Evolutionary conservation across 805 yeast species (phyloP), one percentile per base, ranked within the genome.

Genomic region (Brettanomyces anomalus): DNA sequence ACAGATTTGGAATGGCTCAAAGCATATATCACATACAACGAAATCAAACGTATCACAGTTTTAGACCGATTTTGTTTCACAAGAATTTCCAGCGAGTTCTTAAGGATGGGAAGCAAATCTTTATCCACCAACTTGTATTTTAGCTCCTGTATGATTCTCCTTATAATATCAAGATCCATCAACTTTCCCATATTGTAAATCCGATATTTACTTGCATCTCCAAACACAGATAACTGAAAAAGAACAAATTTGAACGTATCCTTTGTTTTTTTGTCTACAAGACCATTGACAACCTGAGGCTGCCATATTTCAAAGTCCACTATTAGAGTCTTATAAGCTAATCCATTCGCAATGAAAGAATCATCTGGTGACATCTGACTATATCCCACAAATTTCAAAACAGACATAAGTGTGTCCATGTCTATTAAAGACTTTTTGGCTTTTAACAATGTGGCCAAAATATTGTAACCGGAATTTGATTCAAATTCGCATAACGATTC

Each of bases 291-390:
- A 2, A 20, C 19, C 14, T 19, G 20, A 10, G 61, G 61, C 43
- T 67, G 66, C 76, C 85, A 81, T 17, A 76, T 63, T 43, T 77
- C 82, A 47, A 82, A 70, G 47, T 85, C 88, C 16, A 79, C 67
- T 33, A 84, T 67, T 36, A 86, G 56, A 1, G 67, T 60, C 31
- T 75, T 68, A 53, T 81, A 87, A 0, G 81, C 82, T 2, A 61
- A 46, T 0, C 73, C 67, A 49, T 83, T 79, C 6, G 65, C 61
- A 2, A 86, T 65, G 3, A 80, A 56, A 0, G 90, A 79, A 6
- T 77, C 76, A 30, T 64, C 60, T 0, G 83, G 77, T 31, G 72
- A 62, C 1, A 52, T 45, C 31, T 64, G 65, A 48, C 77, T 67
- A 57, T 76, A 79, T 0, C 93, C 94, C 36, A 74, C 67, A 54